These are phyloP conservation scores for Butyriboletus loyo DNA, from an alignment of 768 basidiomycete species.

Conservation along the genomic window DNA sequence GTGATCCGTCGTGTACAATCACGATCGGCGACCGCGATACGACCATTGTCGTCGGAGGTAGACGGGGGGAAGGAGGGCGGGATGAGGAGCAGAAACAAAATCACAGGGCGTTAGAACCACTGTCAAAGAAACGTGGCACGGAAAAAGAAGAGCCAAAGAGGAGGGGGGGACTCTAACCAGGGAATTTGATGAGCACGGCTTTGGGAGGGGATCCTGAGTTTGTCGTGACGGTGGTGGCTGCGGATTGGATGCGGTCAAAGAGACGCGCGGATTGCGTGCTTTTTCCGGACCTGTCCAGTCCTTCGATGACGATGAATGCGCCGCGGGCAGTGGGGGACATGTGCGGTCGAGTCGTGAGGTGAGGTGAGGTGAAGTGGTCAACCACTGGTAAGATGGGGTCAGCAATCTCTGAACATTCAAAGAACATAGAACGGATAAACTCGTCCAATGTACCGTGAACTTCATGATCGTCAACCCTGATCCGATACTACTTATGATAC, in stretches of 20 bases:
- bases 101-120: background rate
- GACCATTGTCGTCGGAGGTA: background rate
- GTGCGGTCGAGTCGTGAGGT: too few species aligned
- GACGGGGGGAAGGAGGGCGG: too few species aligned
- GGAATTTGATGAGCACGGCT: slow-evolving; percentile 78
- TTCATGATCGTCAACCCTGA: too few species aligned
- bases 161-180: slow-evolving; percentile 52
- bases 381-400: too few species aligned
- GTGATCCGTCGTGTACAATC: background rate
- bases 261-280: slow-evolving; percentile 79
- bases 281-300: slow-evolving; percentile 94
- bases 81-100: too few species aligned
- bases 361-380: too few species aligned
- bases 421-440: too few species aligned
- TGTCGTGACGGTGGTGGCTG: background rate
- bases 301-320: slow-evolving; percentile 90
- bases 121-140: background rate
- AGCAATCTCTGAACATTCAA: too few species aligned
- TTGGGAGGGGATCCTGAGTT: slow-evolving; percentile 2
- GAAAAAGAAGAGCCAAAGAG: background rate
- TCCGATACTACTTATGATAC: too few species aligned
- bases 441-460: too few species aligned
- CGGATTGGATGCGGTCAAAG: slow-evolving; percentile 46
- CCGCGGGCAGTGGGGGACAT: slow-evolving; percentile 42
- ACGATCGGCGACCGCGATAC: background rate